Evolutionary conservation across 2,329 filamentous ascomycete genomes (phyloP).

Genomic region (Cryphonectria nitschkei): DNA sequence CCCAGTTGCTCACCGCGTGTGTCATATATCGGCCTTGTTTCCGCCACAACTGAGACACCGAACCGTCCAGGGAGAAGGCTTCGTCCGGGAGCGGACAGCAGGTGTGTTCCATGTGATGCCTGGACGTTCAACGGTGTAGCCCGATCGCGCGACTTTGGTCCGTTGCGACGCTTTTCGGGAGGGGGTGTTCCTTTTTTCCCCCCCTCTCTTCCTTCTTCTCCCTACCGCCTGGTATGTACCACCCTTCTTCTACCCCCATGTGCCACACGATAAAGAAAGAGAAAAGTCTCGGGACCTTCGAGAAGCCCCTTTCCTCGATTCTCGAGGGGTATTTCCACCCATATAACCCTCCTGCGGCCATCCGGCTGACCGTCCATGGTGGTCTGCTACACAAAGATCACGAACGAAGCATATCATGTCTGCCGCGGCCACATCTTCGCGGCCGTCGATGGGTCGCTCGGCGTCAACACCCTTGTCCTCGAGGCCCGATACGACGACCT

Average conservation of each 20-base stretch:
- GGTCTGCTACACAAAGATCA: conserved; percentile 31
- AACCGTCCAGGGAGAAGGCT: conserved; percentile 35
- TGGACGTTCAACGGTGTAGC: conserved; percentile 47
- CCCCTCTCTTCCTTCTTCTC: conserved; percentile 20
- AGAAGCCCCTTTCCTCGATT: conserved; percentile 25
- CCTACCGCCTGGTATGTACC: conserved; percentile 46
- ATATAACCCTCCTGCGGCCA: conserved; percentile 30
- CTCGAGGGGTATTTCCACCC: conserved; percentile 30
- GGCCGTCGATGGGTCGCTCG: conserved; percentile 61
- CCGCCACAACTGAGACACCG: conserved; percentile 32
- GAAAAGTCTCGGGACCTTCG: conserved; percentile 24
- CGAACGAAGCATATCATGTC: conserved; percentile 41
- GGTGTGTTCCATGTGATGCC: conserved; percentile 48
- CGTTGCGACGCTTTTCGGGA: conserved; percentile 42
- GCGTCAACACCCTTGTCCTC: conserved; percentile 54
- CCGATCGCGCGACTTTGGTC: conserved; percentile 43
- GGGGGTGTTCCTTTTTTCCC: conserved; percentile 29
- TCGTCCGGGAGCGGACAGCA: conserved; percentile 44
- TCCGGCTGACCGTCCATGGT: conserved; percentile 35
- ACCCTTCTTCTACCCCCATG: conserved; percentile 30
- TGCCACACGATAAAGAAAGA: conserved; percentile 25
- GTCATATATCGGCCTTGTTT: conserved; percentile 18
- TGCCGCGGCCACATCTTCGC: conserved; percentile 61
- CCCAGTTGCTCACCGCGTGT: conserved; percentile 30
- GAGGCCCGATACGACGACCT: conserved; percentile 49